Base-by-base conservation (phyloP, 352 stramenopile species). In the Thalassiosira hispida region DNA sequence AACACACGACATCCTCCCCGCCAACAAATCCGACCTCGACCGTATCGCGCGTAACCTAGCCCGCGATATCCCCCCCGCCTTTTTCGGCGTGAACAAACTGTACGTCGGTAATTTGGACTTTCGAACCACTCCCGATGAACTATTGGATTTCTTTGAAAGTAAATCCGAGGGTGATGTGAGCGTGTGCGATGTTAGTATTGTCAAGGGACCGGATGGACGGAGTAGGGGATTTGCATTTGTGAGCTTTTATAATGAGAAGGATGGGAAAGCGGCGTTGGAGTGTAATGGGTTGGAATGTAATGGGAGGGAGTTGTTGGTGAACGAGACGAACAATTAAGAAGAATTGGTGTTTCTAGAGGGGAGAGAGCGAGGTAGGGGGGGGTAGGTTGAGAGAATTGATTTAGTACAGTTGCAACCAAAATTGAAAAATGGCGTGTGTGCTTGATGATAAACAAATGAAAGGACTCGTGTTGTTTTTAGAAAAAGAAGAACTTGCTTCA, bases 91-190 rank as follows among this genome's bases (percentile, higher is more conserved):
- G 16, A 51, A 61, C 12, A 94, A 92, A 61, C 49, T 94, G 8
- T 94, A 93, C 46, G 84, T 93, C 0, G 90, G 88, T 2, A 94
- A 94, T 65, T 80, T 94, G 65, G 65, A 86, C 49, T 94, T 91
- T 80, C 35, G 61, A 3, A 85, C 75, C 35, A 76, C 57, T 0
- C 73, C 88, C 46, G 75, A 88, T 9, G 82, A 93, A 67, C 42
- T 94, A 23, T 69, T 57, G 14, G 31, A 76, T 18, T 67, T 88
- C 16, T 94, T 94, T 83, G 74, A 77, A 20, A 51, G 22, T 9
- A 49, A 67, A 31, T 51, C 16, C n/a, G 40, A 38, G 3, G 14
- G 25, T 4, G 51, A 63, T 31, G 57, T 79, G 20, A 83, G 81
- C 31, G 82, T 93, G 7, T 88, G 88, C 38, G 84, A 91, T 60